Evolutionary conservation across 2,329 filamentous ascomycete species (phyloP).

Genomic region (Tolypocladium tropicale): DNA sequence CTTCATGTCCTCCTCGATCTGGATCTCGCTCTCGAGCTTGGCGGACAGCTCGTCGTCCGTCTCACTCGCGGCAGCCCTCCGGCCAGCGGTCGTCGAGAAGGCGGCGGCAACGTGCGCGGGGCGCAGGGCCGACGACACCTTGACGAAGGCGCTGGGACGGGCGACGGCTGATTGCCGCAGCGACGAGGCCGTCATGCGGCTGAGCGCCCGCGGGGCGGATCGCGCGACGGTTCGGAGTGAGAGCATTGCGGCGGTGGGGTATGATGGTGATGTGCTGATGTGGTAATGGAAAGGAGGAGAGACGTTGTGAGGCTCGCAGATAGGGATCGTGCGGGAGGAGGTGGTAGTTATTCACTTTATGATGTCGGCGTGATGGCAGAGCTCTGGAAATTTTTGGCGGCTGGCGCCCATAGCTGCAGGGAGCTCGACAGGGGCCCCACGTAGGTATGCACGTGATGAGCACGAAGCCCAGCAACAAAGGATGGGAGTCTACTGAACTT

Average conservation of each 20-base stretch:
- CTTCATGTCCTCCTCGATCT: constrained; percentile 75
- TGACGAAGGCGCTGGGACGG: constrained; percentile 38
- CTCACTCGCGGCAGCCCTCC: constrained; percentile 32
- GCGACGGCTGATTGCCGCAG: constrained; percentile 37
- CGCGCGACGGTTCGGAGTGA: constrained; percentile 57
- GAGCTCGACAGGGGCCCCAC: constrained; percentile 1
- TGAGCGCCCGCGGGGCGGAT: constrained; percentile 53
- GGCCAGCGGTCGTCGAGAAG: constrained; percentile 35
- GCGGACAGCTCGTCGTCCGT: constrained; percentile 71
- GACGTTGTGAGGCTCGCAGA: not conserved
- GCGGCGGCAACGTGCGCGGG: constrained; percentile 28
- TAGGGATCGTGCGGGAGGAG: not conserved
- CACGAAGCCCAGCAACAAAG: too few species aligned
- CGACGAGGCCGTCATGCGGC: constrained; percentile 44
- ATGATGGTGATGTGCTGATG: not conserved
- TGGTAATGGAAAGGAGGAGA: not conserved
- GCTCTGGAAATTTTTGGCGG: not conserved
- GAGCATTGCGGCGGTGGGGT: constrained; percentile 45
- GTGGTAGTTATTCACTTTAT: not conserved
- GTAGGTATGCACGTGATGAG: not conserved
- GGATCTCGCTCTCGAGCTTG: constrained; percentile 77
- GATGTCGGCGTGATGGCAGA: not conserved
- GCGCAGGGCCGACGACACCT: constrained; percentile 21
- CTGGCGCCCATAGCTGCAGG: not conserved
- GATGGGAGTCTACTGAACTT: too few species aligned